A percentile compares a stretch with the other conserved stretches of the same genome.
phyloP scores from a whole-genome alignment of 768 basidiomycete species.

The Phanerochaete sordida region DNA sequence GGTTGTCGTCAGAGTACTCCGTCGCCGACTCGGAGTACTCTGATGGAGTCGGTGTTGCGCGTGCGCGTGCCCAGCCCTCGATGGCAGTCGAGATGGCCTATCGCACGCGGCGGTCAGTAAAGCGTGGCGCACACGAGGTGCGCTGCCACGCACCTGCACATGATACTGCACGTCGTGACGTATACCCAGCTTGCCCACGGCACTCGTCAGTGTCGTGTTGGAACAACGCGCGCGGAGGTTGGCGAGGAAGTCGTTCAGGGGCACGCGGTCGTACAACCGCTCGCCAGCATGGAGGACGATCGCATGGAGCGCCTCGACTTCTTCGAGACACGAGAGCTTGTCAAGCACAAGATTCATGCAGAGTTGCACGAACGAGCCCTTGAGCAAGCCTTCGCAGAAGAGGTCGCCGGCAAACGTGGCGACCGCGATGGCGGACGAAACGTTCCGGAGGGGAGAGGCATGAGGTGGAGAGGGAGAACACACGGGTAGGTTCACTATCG shows the following conservation, averaged over 20 bases:
- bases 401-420: constrained; percentile 11
- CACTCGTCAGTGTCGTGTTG: neutral
- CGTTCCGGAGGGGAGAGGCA: neutral
- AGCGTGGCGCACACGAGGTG: neutral
- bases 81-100: constrained; percentile 1
- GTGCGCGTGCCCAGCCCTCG: constrained; percentile 5
- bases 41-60: constrained; percentile 6
- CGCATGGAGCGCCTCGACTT: constrained; percentile 6
- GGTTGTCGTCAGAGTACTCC: constrained; percentile 14
- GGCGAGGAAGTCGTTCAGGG: constrained; percentile 4
- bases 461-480: constrained; percentile 12
- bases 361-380: constrained; percentile 10
- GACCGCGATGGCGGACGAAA: constrained; percentile 11
- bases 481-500: neutral
- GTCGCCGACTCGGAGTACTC: constrained; percentile 8
- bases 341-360: constrained; percentile 12
- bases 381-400: constrained; percentile 1
- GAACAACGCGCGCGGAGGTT: neutral
- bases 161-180: neutral
- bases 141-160: neutral
- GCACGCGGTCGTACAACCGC: constrained; percentile 5
- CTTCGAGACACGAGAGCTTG: constrained; percentile 8
- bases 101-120: neutral
- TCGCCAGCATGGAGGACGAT: constrained; percentile 6
- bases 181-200: neutral